Evolutionary conservation across 2,329 filamentous ascomycete genomes (phyloP), one percentile per base, ranked within the genome.

Genomic region (Talaromyces sp.): DNA sequence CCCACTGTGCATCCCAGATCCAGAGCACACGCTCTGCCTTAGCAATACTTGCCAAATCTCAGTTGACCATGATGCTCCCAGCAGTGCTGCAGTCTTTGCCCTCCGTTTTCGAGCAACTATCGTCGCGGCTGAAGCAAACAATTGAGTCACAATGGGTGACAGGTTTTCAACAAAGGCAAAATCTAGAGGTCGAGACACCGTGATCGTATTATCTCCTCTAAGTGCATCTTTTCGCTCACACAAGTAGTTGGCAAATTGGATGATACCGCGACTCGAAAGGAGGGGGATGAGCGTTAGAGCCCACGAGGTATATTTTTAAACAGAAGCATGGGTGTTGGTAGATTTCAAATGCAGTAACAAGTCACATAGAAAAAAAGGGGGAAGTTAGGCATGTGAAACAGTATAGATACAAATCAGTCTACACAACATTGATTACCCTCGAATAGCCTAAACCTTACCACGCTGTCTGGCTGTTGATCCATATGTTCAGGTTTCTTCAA

Each of bases 151-250:
- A 1, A 82, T 84, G 67, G 87, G 85, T 62, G 81, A 84, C 2
- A 88, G 76, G 1, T 83, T 84, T 40, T 85, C 85, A 12, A 86
- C 81, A 66, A 87, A 86, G 46, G 85, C 85, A 67, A 84, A 88
- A 18, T 82, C 76, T 11, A 87, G 77, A 1, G 44, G 12, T 8
- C 44, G 44, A 8, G 44, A 28, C 44, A 16, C 12, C 8, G 12
- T 56, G 39, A 40, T 35, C 35, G 23, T 14, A 18, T 56, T 35
- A 25, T 40, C 25, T 40, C 28, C 21, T 18, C 54, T 12, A 7
- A 40, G 33, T 56, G 54, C 54, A 40, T 40, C 8, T 40, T 8
- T 40, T 40, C 48, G 9, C 8, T 33, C 5, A 21, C 5, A 21
- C n/a, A n/a, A 33, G 11, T n/a, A 21, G 48, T 21, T 33, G 28